Conservation (phyloP, 169 alveolate genomes). For the Eimeria mitis region DNA sequence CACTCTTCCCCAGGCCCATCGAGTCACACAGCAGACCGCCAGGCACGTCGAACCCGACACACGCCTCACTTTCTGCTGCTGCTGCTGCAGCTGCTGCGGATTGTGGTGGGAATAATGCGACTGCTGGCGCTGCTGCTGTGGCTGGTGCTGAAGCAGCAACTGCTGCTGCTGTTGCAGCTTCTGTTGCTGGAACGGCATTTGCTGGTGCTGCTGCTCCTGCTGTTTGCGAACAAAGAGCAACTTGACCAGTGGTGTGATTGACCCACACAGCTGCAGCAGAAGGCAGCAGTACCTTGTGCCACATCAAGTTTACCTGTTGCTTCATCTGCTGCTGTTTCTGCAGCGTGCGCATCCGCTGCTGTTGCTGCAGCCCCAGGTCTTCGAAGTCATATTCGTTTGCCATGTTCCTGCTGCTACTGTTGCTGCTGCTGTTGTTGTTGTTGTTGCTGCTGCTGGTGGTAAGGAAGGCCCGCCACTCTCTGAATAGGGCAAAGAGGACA, state of each 20-base stretch:
- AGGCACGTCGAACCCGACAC: conserved; percentile 37
- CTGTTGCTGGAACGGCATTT: not conserved
- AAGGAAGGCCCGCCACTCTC: conserved; percentile 70
- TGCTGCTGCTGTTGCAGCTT: not conserved
- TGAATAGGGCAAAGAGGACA: conserved; percentile 69
- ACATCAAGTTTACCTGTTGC: conserved; percentile 32
- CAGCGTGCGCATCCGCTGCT: conserved; percentile 18
- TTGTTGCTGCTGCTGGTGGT: conserved; percentile 1
- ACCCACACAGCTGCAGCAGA: conserved; percentile 49
- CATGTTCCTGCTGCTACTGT: not conserved
- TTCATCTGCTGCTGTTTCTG: conserved; percentile 29
- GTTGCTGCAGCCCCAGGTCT: conserved; percentile 30
- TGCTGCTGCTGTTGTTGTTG: conserved; percentile 2
- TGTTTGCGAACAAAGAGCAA: not conserved
- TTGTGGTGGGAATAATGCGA: not conserved
- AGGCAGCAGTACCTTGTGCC: conserved; percentile 29
- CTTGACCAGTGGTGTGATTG: conserved; percentile 47
- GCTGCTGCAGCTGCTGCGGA: not conserved
- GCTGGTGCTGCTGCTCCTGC: conserved; percentile 10
- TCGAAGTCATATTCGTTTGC: not conserved
- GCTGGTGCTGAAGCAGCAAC: not conserved
- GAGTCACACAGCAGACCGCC: conserved; percentile 84
- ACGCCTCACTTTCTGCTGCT: not conserved
- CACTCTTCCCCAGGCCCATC: conserved; percentile 84
- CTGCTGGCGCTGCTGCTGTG: not conserved